Conservation (phyloP, 2,329 filamentous ascomycete genomes). For the Tolypocladium sp. region DNA sequence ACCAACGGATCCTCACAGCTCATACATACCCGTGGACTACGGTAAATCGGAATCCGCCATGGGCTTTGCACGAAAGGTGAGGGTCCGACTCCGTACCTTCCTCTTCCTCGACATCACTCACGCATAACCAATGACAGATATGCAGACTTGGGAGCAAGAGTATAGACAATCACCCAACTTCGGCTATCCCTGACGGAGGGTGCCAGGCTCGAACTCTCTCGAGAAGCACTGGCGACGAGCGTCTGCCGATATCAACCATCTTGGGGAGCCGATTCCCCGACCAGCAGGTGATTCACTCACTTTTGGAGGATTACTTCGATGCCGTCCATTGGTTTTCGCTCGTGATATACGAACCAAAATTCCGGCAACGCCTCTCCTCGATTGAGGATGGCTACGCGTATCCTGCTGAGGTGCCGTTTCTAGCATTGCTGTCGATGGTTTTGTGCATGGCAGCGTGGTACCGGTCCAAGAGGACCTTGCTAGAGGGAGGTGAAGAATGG, state of each 20-base stretch:
- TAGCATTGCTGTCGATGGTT: constrained; percentile 25
- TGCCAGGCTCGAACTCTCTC: not conserved
- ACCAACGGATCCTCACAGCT: not conserved
- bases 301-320: constrained; percentile 30
- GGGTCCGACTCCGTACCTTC: not conserved
- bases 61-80: constrained; percentile 3
- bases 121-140: not conserved
- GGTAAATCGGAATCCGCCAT: not conserved
- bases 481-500: not conserved
- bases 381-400: constrained; percentile 22
- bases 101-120: not conserved
- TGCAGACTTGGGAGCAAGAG: not conserved
- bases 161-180: not conserved
- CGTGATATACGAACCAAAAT: constrained; percentile 29
- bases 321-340: constrained; percentile 35
- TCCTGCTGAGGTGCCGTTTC: constrained; percentile 23
- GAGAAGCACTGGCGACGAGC: not conserved
- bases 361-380: constrained; percentile 21
- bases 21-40: not conserved
- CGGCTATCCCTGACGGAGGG: constrained; percentile 4
- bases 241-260: constrained; percentile 3
- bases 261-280: constrained; percentile 3
- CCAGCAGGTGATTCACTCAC: not conserved
- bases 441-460: constrained; percentile 9
- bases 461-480: not conserved